Conservation (phyloP, 257 asterid genomes). For the Gentiana straminea region DNA sequence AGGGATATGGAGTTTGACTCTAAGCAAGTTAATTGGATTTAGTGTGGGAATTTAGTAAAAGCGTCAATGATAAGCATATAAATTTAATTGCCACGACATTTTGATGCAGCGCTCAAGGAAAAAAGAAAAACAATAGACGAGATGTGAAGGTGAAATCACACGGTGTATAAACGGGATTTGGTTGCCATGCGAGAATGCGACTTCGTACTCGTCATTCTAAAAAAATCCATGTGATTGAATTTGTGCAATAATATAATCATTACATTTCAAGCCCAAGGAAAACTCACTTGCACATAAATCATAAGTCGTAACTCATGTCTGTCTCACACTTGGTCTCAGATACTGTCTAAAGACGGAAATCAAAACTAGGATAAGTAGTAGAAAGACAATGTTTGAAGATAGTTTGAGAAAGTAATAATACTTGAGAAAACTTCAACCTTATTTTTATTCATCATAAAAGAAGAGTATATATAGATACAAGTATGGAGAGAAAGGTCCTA, state of each 20-base stretch:
- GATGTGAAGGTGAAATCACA: not conserved
- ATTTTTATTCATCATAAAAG: too few species aligned
- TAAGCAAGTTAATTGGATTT: not conserved
- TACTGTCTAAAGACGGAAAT: too few species aligned
- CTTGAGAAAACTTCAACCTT: too few species aligned
- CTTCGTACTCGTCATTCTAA: not conserved
- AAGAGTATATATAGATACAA: too few species aligned
- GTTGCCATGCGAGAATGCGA: constrained; percentile 2
- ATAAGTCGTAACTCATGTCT: not conserved
- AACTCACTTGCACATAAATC: not conserved
- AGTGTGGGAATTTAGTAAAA: not conserved
- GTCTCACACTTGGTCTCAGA: too few species aligned
- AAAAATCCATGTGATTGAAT: too few species aligned
- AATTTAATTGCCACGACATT: not conserved
- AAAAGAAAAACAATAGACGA: not conserved
- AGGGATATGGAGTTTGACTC: not conserved
- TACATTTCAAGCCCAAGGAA: not conserved
- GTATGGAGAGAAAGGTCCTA: too few species aligned
- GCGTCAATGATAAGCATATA: not conserved
- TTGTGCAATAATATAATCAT: too few species aligned
- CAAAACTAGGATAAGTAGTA: too few species aligned
- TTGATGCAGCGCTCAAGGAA: constrained; percentile 10
- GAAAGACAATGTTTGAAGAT: too few species aligned
- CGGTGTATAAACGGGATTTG: not conserved
- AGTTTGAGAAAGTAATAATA: too few species aligned